Conservation (phyloP, 2,329 filamentous ascomycete genomes). For the Onygenales sp. region DNA sequence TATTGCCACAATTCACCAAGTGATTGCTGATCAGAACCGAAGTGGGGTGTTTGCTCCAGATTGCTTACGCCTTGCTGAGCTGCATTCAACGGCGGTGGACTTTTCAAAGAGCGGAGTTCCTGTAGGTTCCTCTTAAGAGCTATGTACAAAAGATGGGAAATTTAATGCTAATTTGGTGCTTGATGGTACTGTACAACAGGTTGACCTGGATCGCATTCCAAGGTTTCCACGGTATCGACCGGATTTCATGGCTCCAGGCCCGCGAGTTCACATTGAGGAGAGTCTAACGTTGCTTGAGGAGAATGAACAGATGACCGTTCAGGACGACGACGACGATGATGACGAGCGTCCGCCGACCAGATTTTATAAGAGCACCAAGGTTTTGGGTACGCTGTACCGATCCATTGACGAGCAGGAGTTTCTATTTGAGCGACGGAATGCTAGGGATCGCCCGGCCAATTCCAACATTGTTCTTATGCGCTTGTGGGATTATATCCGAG, state of each 20-base stretch:
- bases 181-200: constrained; percentile 3
- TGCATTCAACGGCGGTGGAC: constrained; percentile 65
- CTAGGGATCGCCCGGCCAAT: constrained; percentile 10
- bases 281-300: constrained; percentile 27
- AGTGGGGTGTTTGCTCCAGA: constrained; percentile 43
- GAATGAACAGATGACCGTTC: constrained; percentile 37
- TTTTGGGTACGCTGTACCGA: constrained; percentile 62
- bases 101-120: constrained; percentile 65
- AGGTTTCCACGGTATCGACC: constrained; percentile 26
- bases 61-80: constrained; percentile 48
- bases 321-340: constrained; percentile 39
- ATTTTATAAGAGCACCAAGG: constrained; percentile 60
- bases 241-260: constrained; percentile 46
- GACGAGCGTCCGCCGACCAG: constrained; percentile 36
- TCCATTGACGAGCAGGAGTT: constrained; percentile 63
- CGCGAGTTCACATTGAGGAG: constrained; percentile 34
- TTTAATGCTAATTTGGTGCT: constrained; percentile 16
- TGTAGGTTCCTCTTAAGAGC: constrained; percentile 31
- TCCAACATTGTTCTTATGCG: constrained; percentile 15
- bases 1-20: constrained; percentile 56
- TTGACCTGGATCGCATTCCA: constrained; percentile 11
- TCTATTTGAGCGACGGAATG: constrained; percentile 42
- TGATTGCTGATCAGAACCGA: constrained; percentile 50
- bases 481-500: constrained; percentile 14
- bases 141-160: constrained; percentile 31